Base-by-base conservation (phyloP, 2,329 filamentous ascomycete species). In the Metarhizium humberi region DNA sequence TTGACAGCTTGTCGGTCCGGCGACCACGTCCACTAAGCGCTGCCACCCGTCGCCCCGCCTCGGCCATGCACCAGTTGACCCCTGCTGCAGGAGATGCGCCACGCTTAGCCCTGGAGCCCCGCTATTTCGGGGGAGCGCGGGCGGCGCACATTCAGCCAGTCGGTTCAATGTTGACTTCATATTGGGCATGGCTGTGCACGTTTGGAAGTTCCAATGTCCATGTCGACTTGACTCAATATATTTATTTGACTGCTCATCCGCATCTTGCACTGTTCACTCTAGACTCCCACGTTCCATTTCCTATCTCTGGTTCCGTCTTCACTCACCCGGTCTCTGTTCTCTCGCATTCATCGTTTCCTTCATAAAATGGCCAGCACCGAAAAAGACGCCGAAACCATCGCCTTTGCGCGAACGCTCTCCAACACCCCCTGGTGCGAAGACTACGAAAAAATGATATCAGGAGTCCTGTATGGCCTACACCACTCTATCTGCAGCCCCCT, bases 381-480 rank as follows among this genome's bases (percentile, higher is more conserved):
- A 36, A 78, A 78, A 57, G 70, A 79, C 54, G 56, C 63, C 0
- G 66, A 67, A 32, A 68, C 70, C 48, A 71, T 81, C 42, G 73
- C 69, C 50, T 67, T 70, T 30, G 78, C 79, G 16, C 76, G 71
- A 59, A 71, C 70, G 38, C 66, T 82, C 11, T 68, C 74, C 10
- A 74, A 82, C 57, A 70, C 78, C 2, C 80, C 80, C 0, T 80
- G 77, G 72, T 78, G 78, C 56, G 81, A 84, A 7, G 77, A 84
- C 57, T 85, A 84, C 54, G 79, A 85, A 62, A 80, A 78, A 62
- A 85, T 85, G 80, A 79, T 85, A 50, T 84, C 80, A 0, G 81
- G 81, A 32, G 80, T 84, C 71, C 71, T 84, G 79, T 81, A 65
- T 60, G 74, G 40, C 18, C 42, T 25, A 16, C 3, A 29, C 25